Conservation (phyloP, 306 rosid genomes). For the Hippophae tibetana region DNA sequence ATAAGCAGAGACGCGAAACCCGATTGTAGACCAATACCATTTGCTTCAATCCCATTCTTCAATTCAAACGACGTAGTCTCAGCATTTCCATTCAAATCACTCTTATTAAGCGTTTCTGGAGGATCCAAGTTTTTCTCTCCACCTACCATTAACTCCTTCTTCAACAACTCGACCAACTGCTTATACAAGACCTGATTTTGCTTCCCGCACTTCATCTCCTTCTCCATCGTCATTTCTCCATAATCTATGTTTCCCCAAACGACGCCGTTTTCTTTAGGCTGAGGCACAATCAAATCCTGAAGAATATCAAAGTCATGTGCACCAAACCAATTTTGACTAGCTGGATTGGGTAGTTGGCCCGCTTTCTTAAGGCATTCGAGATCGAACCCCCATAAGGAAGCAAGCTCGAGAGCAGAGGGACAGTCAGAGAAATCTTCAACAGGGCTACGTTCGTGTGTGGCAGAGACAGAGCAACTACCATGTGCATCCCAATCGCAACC, state of each 20-base stretch:
- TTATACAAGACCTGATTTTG: conserved; percentile 37
- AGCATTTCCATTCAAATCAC: conserved; percentile 17
- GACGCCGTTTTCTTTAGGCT: conserved; percentile 6
- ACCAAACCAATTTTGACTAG: conserved; percentile 13
- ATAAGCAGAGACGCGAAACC: conserved; percentile 28
- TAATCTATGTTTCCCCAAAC: conserved; percentile 1
- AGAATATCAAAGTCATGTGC: conserved; percentile 20
- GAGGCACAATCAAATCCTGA: conserved; percentile 45
- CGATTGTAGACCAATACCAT: neutral
- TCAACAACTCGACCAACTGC: conserved; percentile 52
- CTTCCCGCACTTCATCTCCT: conserved; percentile 30
- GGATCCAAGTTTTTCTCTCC: conserved; percentile 21
- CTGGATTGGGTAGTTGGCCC: conserved; percentile 5
- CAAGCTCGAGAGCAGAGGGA: conserved; percentile 47
- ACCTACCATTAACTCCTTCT: conserved; percentile 24
- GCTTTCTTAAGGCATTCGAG: conserved; percentile 19
- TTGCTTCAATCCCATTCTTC: conserved; percentile 5
- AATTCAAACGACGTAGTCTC: conserved; percentile 13
- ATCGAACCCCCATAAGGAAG: conserved; percentile 44
- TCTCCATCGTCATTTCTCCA: conserved; percentile 19
- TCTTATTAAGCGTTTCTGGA: conserved; percentile 10
- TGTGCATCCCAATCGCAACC: conserved; percentile 59
- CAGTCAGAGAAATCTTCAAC: conserved; percentile 52
- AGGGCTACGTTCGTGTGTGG: conserved; percentile 34
- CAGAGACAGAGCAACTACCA: conserved; percentile 33